Percentiles rank a stretch among this genome's conserved stretches.
Evolutionary conservation across 2,329 filamentous ascomycete genomes (phyloP).

Genomic region (Diaporthe helianthi): DNA sequence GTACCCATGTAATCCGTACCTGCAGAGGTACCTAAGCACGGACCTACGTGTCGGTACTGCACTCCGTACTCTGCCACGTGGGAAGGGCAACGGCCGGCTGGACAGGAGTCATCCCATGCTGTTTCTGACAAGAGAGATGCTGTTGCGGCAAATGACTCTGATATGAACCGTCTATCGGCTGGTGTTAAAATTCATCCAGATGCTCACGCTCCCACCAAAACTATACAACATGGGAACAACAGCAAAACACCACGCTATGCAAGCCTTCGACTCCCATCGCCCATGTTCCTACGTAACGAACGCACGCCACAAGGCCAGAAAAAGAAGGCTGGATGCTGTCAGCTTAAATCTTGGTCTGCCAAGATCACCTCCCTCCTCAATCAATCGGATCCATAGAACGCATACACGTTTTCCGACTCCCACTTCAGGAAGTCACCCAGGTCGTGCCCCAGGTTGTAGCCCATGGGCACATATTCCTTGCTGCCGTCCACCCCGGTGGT

Average conservation of each 20-base stretch:
- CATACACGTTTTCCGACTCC: constrained; percentile 60
- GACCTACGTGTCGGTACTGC: no score
- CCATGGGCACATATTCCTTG: constrained; percentile 59
- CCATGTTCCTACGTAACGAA: not conserved
- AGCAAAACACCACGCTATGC: constrained; percentile 19
- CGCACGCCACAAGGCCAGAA: not conserved
- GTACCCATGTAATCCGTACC: no score
- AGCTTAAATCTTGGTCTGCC: not conserved
- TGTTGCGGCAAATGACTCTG: not conserved
- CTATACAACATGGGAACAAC: not conserved
- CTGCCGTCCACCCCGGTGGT: constrained; percentile 49
- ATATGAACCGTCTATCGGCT: not conserved
- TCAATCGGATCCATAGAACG: constrained; percentile 38
- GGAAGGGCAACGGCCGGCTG: not conserved
- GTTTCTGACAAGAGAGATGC: constrained; percentile 9
- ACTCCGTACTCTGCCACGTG: constrained; percentile 4
- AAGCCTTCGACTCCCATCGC: not conserved
- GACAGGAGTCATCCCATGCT: no score
- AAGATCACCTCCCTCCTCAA: not conserved
- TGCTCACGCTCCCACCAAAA: not conserved
- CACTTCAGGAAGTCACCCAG: constrained; percentile 65
- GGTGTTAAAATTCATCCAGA: not conserved
- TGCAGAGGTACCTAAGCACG: no score
- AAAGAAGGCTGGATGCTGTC: not conserved
- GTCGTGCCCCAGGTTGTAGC: constrained; percentile 66